Evolutionary conservation across 805 yeast genomes (phyloP).

Genomic region (Lachancea quebecensis): DNA sequence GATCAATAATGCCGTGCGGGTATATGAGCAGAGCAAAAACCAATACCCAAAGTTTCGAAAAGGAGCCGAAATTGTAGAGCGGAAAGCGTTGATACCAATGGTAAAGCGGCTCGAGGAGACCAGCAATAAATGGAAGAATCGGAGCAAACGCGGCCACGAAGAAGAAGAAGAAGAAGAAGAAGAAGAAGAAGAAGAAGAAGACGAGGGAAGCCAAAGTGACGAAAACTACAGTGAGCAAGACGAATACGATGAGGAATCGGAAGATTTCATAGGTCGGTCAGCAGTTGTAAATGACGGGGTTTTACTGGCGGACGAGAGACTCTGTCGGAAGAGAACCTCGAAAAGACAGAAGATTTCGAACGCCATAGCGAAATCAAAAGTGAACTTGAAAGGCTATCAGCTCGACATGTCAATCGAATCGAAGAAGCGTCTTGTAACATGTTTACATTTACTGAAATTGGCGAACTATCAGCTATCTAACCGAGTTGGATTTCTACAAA

Average conservation of each 20-base stretch:
- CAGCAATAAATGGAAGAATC: conserved; percentile 6
- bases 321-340: conserved; percentile 2
- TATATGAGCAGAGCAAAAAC: conserved; percentile 40
- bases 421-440: conserved; percentile 65
- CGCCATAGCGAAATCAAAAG: conserved; percentile 26
- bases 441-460: conserved; percentile 69
- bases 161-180: conserved; percentile 18
- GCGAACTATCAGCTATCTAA: conserved; percentile 73
- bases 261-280: not conserved
- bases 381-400: conserved; percentile 31
- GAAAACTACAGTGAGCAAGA: conserved; percentile 1
- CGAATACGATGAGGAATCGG: not conserved
- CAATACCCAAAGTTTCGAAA: conserved; percentile 34
- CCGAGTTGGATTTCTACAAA: conserved; percentile 59
- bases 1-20: conserved; percentile 43
- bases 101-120: conserved; percentile 9
- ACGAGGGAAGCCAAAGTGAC: conserved; percentile 1
- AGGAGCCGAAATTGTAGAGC: conserved; percentile 57
- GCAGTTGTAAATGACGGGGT: not conserved
- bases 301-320: conserved; percentile 9
- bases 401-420: conserved; percentile 56
- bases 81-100: conserved; percentile 49
- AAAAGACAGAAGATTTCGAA: conserved; percentile 8
- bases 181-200: conserved; percentile 5
- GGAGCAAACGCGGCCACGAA: conserved; percentile 5